A percentile compares a stretch with the other conserved stretches of the same genome.
phyloP scores from a whole-genome alignment of 176 grass and related monocot genomes.

The Aechmea fasciata region DNA sequence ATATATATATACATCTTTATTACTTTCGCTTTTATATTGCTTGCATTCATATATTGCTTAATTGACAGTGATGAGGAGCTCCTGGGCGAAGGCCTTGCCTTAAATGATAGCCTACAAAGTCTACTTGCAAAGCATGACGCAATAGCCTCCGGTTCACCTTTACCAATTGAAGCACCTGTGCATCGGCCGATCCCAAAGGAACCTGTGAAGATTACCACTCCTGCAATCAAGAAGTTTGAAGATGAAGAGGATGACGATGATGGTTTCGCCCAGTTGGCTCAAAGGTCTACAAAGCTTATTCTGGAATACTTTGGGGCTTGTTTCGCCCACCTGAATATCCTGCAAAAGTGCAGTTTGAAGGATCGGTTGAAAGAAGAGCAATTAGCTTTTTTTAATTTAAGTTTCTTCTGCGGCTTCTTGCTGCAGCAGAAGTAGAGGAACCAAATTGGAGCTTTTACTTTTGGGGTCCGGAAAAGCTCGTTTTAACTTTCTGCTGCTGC shows the following conservation, averaged over 20 bases:
- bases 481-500: too few species aligned
- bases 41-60: too few species aligned
- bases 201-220: neutral
- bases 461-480: too few species aligned
- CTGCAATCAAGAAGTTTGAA: slow-evolving; percentile 17
- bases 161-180: slow-evolving; percentile 34
- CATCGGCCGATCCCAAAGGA: neutral
- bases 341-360: too few species aligned
- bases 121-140: slow-evolving; percentile 60
- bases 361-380: too few species aligned
- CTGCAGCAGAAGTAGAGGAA: too few species aligned
- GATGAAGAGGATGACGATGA: slow-evolving; percentile 63
- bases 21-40: neutral
- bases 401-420: too few species aligned
- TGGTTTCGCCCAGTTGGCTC: slow-evolving; percentile 62
- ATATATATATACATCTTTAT: neutral
- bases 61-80: slow-evolving; percentile 59
- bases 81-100: slow-evolving; percentile 66
- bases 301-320: too few species aligned
- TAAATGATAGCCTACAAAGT: slow-evolving; percentile 68
- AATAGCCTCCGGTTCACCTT: slow-evolving; percentile 40
- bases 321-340: too few species aligned
- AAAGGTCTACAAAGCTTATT: slow-evolving; percentile 32
- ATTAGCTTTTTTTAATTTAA: too few species aligned
- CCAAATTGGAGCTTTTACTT: too few species aligned